Conservation (phyloP, 176 grass and related monocot genomes). For the Oryza meyeriana region DNA sequence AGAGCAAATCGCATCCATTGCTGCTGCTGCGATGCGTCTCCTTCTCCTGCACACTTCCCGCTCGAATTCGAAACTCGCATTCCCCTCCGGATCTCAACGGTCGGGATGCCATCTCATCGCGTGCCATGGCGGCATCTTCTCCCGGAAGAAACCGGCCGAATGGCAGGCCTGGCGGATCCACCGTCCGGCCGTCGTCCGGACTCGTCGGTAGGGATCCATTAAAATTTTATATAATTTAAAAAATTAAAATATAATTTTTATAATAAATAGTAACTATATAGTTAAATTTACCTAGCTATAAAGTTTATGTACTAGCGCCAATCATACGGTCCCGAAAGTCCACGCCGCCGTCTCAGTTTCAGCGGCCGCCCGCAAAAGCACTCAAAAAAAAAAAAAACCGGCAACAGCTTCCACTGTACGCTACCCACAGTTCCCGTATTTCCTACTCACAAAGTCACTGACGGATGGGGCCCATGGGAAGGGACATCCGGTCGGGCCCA, state of each 20-base stretch:
- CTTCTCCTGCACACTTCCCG: not conserved
- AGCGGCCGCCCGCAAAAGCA: not conserved
- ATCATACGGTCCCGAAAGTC: not conserved
- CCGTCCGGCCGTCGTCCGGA: too few species aligned
- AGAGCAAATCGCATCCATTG: too few species aligned
- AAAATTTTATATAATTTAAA: too few species aligned
- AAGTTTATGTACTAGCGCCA: too few species aligned
- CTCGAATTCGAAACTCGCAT: not conserved
- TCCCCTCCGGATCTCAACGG: not conserved
- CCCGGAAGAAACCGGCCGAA: not conserved
- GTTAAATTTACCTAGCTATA: too few species aligned
- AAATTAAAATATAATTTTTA: too few species aligned
- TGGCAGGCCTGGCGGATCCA: too few species aligned
- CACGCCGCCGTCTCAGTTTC: constrained; percentile 17
- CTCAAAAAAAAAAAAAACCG: not conserved
- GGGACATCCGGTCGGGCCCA: not conserved
- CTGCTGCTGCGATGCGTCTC: too few species aligned
- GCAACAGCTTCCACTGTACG: constrained; percentile 9
- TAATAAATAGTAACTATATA: too few species aligned
- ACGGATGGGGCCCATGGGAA: not conserved
- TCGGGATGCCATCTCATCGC: not conserved
- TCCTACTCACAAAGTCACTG: too few species aligned
- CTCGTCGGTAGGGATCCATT: too few species aligned
- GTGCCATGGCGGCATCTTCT: not conserved
- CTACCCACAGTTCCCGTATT: not conserved